Percentiles rank a stretch among this genome's conserved stretches.
Evolutionary conservation across 1,284 basidiomycete species (phyloP).

Genomic region (Cutaneotrichosporon cyanovorans): DNA sequence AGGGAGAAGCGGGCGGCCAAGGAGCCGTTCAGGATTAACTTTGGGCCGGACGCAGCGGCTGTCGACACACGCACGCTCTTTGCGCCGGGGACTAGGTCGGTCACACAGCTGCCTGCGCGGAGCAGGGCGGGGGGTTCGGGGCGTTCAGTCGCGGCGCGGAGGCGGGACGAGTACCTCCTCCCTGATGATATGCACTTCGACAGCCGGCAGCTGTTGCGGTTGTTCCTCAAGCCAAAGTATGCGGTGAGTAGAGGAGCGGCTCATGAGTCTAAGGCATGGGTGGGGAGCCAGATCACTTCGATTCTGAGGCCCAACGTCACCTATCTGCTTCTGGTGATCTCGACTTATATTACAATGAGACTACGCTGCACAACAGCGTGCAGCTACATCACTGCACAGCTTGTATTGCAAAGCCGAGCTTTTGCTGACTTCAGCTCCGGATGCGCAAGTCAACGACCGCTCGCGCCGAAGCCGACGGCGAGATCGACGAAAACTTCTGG

Average conservation of each 20-base stretch:
- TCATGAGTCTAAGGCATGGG: too few relatives aligned
- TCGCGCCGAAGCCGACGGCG: slow-evolving; percentile 53
- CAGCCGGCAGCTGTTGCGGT: slow-evolving; percentile 73
- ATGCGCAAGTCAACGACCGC: slow-evolving; percentile 55
- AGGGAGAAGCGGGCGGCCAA: slow-evolving; percentile 59
- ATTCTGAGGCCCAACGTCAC: too few relatives aligned
- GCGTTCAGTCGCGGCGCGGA: slow-evolving; percentile 40
- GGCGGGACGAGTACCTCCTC: slow-evolving; percentile 64
- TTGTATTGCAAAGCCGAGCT: too few relatives aligned
- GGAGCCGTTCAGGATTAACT: slow-evolving; percentile 82
- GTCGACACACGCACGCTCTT: slow-evolving; percentile 65
- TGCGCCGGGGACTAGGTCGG: slow-evolving; percentile 60
- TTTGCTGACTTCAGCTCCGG: slow-evolving; percentile 57
- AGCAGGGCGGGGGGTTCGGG: slow-evolving; percentile 49
- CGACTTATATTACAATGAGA: too few relatives aligned
- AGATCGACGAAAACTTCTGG: slow-evolving; percentile 93
- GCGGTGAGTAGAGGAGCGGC: too few relatives aligned
- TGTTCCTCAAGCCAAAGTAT: slow-evolving; percentile 95
- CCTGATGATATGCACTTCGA: slow-evolving; percentile 98
- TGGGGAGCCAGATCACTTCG: too few relatives aligned
- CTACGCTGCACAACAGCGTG: too few relatives aligned
- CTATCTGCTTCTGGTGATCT: too few relatives aligned
- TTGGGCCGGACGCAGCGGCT: slow-evolving; percentile 52
- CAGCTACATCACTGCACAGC: too few relatives aligned
- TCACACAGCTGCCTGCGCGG: slow-evolving; percentile 55